phyloP scores from a whole-genome alignment of 257 asterid species.

The Catharanthus roseus region DNA sequence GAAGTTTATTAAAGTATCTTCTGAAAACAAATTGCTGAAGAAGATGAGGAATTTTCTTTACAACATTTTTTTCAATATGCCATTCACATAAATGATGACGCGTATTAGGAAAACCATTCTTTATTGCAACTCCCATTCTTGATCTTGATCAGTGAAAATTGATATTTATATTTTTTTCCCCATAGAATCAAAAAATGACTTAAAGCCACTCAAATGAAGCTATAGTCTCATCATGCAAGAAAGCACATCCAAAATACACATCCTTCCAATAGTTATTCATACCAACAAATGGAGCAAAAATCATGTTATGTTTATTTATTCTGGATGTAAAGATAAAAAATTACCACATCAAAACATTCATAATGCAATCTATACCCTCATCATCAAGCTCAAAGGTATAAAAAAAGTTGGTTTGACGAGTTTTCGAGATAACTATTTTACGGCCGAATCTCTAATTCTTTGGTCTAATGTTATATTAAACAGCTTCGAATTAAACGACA shows the following conservation, averaged over 20 bases:
- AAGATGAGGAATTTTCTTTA: no score
- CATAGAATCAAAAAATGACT: conserved; percentile 8
- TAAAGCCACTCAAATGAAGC: conserved; percentile 13
- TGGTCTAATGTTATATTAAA: no score
- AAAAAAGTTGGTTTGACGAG: no score
- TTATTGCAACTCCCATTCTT: conserved; percentile 4
- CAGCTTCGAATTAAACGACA: no score
- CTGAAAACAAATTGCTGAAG: not conserved
- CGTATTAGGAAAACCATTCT: not conserved
- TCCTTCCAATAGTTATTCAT: no score
- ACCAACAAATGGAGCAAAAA: no score
- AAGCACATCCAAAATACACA: no score
- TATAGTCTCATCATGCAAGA: not conserved
- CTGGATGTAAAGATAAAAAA: conserved; percentile 11
- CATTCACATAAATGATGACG: no score
- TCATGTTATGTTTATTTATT: conserved; percentile 5
- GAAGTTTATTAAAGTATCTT: not conserved
- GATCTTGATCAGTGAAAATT: conserved; percentile 13
- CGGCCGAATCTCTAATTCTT: no score
- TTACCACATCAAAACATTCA: conserved; percentile 7
- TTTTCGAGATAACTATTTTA: no score
- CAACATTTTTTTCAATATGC: no score
- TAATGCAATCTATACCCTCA: conserved; percentile 1
- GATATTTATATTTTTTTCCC: conserved; percentile 3
- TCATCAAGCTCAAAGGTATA: conserved; percentile 7